Evolutionary conservation across 2,329 filamentous ascomycete genomes (phyloP), one percentile per base, ranked within the genome.

Genomic region (Aspergillus phoenicis): DNA sequence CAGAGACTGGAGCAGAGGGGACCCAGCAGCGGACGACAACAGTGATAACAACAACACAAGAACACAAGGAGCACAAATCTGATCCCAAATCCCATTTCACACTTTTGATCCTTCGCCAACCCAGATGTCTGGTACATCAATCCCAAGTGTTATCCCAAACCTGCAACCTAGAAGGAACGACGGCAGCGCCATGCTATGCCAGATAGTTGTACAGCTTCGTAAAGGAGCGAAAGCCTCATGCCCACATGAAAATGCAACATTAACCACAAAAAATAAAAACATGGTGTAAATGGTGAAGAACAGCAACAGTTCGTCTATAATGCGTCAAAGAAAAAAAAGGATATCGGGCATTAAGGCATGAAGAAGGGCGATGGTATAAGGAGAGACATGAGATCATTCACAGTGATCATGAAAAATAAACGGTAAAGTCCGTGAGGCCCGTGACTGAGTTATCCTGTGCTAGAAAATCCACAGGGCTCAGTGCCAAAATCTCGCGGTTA

Each of bases 161-260:
- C 72, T 71, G 72, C 72, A 64, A 73, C 69, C 56, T 72, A 62
- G 68, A 68, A 73, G 72, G 73, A 75, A 73, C 67, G 73, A 75
- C 70, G 69, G 73, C 72, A 73, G 67, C 68, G 71, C 72, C 69
- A 67, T 71, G 69, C 71, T 71, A 75, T 75, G 73, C 72, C 64
- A 70, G 64, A 62, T 75, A 69, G 59, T 73, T 67, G 62, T 75
- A 75, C 73, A 75, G 62, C 64, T 69, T 70, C 69, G 58, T 59
- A 66, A 74, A 71, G 70, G 72, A 74, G 68, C 68, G 72, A 55
- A 68, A 71, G 67, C 66, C 65, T 64, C 72, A 74, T 75, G 73
- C 71, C 71, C 66, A 67, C 47, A 64, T 49, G 59, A 61, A 58
- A 62, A 72, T 71, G 71, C 70, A 71, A 70, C 65, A 33, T 57